phyloP scores from a whole-genome alignment of 495 filamentous ascomycete genomes.

The Margaritispora aquatica region DNA sequence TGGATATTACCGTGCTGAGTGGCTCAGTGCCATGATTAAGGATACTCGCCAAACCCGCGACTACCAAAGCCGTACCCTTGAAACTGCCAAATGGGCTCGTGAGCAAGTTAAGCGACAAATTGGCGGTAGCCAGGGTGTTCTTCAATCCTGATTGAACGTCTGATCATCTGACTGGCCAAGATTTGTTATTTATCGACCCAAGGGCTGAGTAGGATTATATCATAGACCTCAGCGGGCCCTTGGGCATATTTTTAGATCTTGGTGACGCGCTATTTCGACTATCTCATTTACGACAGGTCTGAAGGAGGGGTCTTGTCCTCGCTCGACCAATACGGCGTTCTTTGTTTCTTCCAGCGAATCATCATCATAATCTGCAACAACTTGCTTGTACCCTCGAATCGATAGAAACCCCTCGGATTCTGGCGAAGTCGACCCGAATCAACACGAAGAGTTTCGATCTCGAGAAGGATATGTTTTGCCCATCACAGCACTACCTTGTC shows the following conservation, averaged over 20 bases:
- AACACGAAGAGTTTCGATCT: slow-evolving; percentile 11
- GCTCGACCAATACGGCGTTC: slow-evolving; percentile 7
- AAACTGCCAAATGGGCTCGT: slow-evolving; percentile 93
- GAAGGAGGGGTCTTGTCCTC: slow-evolving; percentile 22
- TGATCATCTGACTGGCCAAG: slow-evolving; percentile 11
- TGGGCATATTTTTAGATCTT: slow-evolving; percentile 7
- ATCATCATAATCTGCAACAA: slow-evolving; percentile 10
- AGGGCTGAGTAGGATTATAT: slow-evolving; percentile 19
- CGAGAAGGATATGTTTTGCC: slow-evolving; percentile 1
- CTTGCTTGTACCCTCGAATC: slow-evolving; percentile 4
- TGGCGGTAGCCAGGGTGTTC: slow-evolving; percentile 35
- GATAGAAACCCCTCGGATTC: slow-evolving; percentile 10
- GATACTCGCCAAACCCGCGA: slow-evolving; percentile 82
- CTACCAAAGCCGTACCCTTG: slow-evolving; percentile 73
- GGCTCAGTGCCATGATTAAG: slow-evolving; percentile 80
- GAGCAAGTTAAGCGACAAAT: slow-evolving; percentile 96
- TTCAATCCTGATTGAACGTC: slow-evolving; percentile 23
- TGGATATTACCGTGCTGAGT: slow-evolving; percentile 79
- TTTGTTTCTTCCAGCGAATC: slow-evolving; percentile 5
- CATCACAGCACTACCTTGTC: slow-evolving; percentile 9
- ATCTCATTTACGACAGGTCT: slow-evolving; percentile 10
- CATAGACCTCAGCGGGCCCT: slow-evolving; percentile 17
- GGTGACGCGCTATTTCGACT: slow-evolving; percentile 7
- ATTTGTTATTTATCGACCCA: slow-evolving; percentile 18
- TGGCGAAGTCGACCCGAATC: slow-evolving; percentile 22